A percentile compares a stretch with the other conserved stretches of the same genome.
phyloP scores from a whole-genome alignment of 306 rosid species.

The Boehmeria nivea region DNA sequence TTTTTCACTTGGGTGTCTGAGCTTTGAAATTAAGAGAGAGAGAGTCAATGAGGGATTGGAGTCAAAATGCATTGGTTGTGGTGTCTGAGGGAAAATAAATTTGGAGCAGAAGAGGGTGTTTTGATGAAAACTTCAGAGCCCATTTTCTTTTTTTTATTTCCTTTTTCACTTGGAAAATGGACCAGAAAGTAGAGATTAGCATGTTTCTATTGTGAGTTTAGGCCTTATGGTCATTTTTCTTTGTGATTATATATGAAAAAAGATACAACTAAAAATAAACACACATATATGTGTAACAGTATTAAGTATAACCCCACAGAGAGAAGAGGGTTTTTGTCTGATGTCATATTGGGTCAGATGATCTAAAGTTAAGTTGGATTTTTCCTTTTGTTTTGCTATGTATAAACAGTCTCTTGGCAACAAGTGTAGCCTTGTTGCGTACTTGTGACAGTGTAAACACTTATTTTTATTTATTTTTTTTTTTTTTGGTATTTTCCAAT shows the following conservation, averaged over 20 bases:
- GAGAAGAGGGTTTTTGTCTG: slow-evolving; percentile 7
- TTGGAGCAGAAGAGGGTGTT: slow-evolving; percentile 29
- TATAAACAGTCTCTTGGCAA: background rate
- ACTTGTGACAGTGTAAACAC: background rate
- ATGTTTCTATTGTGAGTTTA: no score
- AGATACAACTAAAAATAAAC: background rate
- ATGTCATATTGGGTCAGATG: slow-evolving; percentile 19
- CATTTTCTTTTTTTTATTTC: background rate
- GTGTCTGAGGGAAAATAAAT: slow-evolving; percentile 40
- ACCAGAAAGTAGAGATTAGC: slow-evolving; percentile 27
- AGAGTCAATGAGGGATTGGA: slow-evolving; percentile 25
- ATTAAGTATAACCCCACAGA: background rate
- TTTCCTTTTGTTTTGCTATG: slow-evolving; percentile 10
- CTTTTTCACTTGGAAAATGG: slow-evolving; percentile 38
- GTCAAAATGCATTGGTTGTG: slow-evolving; percentile 50
- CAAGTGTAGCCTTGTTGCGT: background rate
- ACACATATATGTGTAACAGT: no score
- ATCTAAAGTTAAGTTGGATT: slow-evolving; percentile 16
- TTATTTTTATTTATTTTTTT: no score
- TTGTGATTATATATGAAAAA: slow-evolving; percentile 1
- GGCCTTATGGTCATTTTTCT: slow-evolving; percentile 26
- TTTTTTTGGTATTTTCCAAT: no score
- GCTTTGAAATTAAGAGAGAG: slow-evolving; percentile 47
- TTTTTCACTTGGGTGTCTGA: slow-evolving; percentile 26
- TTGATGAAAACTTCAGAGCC: slow-evolving; percentile 29